Evolutionary conservation across 1,139 yeast species (phyloP).

Genomic region (Yarrowia galli): DNA sequence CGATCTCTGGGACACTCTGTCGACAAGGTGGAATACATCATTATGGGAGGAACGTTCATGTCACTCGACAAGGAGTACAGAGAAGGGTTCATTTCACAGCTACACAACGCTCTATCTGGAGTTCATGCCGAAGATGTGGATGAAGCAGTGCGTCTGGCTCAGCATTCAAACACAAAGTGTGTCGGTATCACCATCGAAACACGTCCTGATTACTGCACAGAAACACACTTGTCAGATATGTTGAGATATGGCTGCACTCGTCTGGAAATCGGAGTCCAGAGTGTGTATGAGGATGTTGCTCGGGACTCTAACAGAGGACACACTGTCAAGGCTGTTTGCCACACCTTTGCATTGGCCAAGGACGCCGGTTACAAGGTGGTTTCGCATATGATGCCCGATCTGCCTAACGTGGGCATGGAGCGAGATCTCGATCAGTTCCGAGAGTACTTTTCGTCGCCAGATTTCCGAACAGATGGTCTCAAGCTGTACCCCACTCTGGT

Average conservation of each 20-base stretch:
- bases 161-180: conserved; percentile 94
- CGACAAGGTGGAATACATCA: conserved; percentile 95
- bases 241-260: conserved; percentile 95
- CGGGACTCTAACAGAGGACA: conserved; percentile 98
- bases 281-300: conserved; percentile 97
- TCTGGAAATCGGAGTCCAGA: conserved; percentile 95
- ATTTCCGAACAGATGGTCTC: conserved; percentile 94
- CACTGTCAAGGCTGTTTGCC: conserved; percentile 94
- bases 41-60: conserved; percentile 99
- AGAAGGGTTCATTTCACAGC: conserved; percentile 83
- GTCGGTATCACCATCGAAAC: conserved; percentile 99
- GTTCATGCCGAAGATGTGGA: conserved; percentile 86
- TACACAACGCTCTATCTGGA: conserved; percentile 96
- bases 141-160: conserved; percentile 90
- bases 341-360: conserved; percentile 92
- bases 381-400: conserved; percentile 99
- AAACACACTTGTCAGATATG: conserved; percentile 95
- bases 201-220: conserved; percentile 98
- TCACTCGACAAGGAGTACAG: conserved; percentile 88
- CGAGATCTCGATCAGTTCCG: conserved; percentile 94
- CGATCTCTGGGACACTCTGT: conserved; percentile 95
- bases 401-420: conserved; percentile 98
- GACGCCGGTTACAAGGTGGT: conserved; percentile 99
- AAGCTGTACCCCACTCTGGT: conserved; percentile 96
- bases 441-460: conserved; percentile 97